Percentiles rank a stretch among this genome's conserved stretches.
phyloP scores from a whole-genome alignment of 305 asterid genomes.

The Euphrasia arctica region DNA sequence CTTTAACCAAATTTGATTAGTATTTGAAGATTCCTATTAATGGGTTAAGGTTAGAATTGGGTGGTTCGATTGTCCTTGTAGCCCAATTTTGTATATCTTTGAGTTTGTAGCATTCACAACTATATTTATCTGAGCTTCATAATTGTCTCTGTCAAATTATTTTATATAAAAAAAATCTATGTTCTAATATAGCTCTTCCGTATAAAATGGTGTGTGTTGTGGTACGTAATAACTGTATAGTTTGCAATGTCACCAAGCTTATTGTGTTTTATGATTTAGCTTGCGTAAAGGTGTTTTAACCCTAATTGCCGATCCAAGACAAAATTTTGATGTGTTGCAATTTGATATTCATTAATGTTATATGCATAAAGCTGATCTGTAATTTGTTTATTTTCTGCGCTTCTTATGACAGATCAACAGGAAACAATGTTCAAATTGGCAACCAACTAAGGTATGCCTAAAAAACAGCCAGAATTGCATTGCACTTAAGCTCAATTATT shows the following conservation, averaged over 20 bases:
- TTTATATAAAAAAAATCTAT: background rate
- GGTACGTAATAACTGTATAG: background rate
- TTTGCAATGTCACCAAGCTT: background rate
- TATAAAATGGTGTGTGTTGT: background rate
- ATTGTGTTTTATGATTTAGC: background rate
- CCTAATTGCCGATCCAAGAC: background rate
- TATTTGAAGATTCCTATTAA: slow-evolving; percentile 7
- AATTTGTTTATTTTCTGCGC: slow-evolving; percentile 14
- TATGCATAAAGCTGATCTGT: slow-evolving; percentile 5
- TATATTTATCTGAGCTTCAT: background rate
- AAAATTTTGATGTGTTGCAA: background rate
- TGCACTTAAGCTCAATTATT: slow-evolving; percentile 11
- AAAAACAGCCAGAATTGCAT: background rate
- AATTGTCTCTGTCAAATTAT: background rate
- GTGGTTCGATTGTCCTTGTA: background rate
- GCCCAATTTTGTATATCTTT: background rate
- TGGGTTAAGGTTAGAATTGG: background rate
- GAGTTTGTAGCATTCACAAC: slow-evolving; percentile 1
- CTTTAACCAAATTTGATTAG: background rate
- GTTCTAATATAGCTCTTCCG: background rate
- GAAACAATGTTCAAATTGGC: slow-evolving; percentile 40
- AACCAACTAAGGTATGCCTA: slow-evolving; percentile 53
- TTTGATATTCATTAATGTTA: background rate
- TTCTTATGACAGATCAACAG: slow-evolving; percentile 40
- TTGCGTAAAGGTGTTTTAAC: background rate